Base-by-base conservation (phyloP, 2,329 filamentous ascomycete genomes). In the Lecanicillium sp. region DNA sequence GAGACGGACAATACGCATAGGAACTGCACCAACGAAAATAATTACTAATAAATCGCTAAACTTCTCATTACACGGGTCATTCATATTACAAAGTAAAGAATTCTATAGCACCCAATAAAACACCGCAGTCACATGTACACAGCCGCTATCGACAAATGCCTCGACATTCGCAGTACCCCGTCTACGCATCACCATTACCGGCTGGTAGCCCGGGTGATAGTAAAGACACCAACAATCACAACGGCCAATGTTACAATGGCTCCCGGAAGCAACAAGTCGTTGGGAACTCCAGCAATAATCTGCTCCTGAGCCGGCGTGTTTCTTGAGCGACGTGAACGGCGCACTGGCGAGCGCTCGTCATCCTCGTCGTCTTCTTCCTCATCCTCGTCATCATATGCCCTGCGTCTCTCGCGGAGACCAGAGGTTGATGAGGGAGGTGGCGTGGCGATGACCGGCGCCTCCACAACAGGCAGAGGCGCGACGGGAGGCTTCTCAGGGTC, bases 161-260 rank as follows among this genome's bases (percentile, higher is more conserved):
- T 25, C 11, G 22, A 11, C 22, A 25, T 25, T 11, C 22, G 11
- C 30, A 11, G 25, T 37, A 30, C 19, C 29, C 12, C 14, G 18
- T 27, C 40, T 30, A 9, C 14, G 19, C 27, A 17, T 15, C 11
- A n/a, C 29, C 5, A 6, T 32, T 29, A 41, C 11, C 72, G 62
- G 60, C 69, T 74, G 27, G 71, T 69, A 46, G 81, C 66, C 47
- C 88, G 79, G 44, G 86, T 81, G 53, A 98, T 79, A 30, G 88
- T 81, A 65, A 98, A 98, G 10, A 97, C 90, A 48, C 86, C 87
- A 29, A 94, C 73, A 61, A 98, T 95, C 28, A 95, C 89, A 31
- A 94, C 87, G 9, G 90, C 92, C 55, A 98, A 66, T n/a, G 89
- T 89, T 41, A 92, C 88, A 57, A 98, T 90, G 15, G 92, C 92